These are phyloP conservation scores for Huntiella decipiens DNA, from an alignment of 2,329 filamentous ascomycete species.

Conservation along the genomic window DNA sequence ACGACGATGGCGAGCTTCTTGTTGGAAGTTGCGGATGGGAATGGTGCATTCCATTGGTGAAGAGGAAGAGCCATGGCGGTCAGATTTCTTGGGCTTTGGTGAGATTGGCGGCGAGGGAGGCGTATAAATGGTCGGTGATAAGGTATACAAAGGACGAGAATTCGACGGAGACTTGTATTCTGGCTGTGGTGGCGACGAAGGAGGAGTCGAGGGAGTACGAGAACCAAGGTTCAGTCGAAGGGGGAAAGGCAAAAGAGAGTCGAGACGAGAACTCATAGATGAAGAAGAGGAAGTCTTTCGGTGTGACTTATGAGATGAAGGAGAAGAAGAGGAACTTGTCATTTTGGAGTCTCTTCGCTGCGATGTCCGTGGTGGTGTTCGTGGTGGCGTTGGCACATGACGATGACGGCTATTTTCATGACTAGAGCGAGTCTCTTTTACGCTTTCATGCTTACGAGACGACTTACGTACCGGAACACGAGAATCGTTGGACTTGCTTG, in stretches of 20 bases:
- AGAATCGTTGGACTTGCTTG: background rate
- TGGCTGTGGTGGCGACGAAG: background rate
- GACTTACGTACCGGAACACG: too few species aligned
- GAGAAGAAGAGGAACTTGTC: background rate
- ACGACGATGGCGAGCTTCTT: slow-evolving; percentile 34
- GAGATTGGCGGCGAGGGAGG: background rate
- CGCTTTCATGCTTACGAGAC: too few species aligned
- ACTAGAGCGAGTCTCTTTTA: too few species aligned
- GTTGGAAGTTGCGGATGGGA: slow-evolving; percentile 29
- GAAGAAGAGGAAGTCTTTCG: background rate
- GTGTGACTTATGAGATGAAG: background rate
- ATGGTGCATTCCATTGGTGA: slow-evolving; percentile 25
- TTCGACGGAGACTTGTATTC: background rate
- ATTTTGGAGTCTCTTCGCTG: too few species aligned
- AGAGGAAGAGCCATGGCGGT: slow-evolving; percentile 12
- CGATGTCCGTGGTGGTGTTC: too few species aligned
- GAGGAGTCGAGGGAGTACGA: background rate
- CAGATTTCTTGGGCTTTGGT: background rate
- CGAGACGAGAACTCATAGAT: background rate
- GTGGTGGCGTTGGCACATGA: too few species aligned
- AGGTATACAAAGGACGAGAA: background rate
- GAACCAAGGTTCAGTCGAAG: background rate
- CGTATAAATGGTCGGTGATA: background rate
- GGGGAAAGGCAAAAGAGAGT: slow-evolving; percentile 1
- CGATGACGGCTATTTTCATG: too few species aligned